Evolutionary conservation across 495 filamentous ascomycete genomes (phyloP).

Genomic region (Daldinia loculata): DNA sequence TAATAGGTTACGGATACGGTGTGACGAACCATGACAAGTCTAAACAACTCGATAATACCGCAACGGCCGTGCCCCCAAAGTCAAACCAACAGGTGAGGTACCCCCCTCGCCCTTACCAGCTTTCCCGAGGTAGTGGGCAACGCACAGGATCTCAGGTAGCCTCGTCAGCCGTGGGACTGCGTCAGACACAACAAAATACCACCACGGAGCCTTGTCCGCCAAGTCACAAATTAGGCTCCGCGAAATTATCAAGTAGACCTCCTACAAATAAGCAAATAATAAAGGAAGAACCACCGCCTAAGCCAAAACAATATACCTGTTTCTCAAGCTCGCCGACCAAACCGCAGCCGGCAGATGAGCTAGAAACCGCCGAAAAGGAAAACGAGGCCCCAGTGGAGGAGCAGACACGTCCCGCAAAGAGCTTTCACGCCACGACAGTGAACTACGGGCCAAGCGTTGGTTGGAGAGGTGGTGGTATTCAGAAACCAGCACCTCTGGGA

Average conservation of each 20-base stretch:
- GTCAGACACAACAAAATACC: slow-evolving; percentile 21
- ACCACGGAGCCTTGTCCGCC: slow-evolving; percentile 49
- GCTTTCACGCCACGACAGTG: slow-evolving; percentile 54
- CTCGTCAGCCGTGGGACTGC: slow-evolving; percentile 2
- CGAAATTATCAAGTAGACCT: slow-evolving; percentile 38
- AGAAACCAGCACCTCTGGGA: slow-evolving; percentile 47
- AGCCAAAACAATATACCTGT: slow-evolving; percentile 53
- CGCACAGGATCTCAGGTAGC: slow-evolving; percentile 12
- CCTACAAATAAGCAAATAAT: background rate
- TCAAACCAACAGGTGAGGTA: slow-evolving; percentile 19
- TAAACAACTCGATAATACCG: slow-evolving; percentile 18
- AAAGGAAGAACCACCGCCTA: slow-evolving; percentile 27
- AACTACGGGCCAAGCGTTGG: slow-evolving; percentile 28
- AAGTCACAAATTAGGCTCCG: slow-evolving; percentile 50
- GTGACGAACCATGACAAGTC: slow-evolving; percentile 45
- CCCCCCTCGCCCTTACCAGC: slow-evolving; percentile 11
- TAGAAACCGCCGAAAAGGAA: slow-evolving; percentile 29
- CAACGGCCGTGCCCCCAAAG: slow-evolving; percentile 21
- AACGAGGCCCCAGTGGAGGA: slow-evolving; percentile 43
- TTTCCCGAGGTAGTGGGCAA: slow-evolving; percentile 19
- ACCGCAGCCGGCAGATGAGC: slow-evolving; percentile 17
- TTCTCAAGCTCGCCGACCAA: slow-evolving; percentile 59
- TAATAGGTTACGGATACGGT: slow-evolving; percentile 50
- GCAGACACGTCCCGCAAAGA: slow-evolving; percentile 49
- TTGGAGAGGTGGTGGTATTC: slow-evolving; percentile 45